Base-by-base conservation (phyloP, 805 yeast genomes). In the Candida tammaniensis region DNA sequence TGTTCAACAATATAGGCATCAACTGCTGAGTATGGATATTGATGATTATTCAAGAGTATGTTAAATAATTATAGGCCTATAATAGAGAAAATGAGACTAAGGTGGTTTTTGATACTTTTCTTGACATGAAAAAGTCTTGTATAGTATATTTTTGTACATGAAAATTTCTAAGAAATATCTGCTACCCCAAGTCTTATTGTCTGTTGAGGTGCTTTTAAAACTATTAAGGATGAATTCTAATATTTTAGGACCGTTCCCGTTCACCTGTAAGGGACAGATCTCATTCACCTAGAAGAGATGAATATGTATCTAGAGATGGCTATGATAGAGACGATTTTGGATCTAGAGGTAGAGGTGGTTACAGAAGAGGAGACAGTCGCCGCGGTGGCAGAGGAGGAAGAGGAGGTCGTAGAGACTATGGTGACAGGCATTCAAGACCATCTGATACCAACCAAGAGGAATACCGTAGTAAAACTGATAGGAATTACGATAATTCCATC, bases 401-500 rank as follows among this genome's bases (percentile, higher is more conserved):
- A 23, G 43, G 51, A 27, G 47, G 33, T 24, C 39, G 53, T 33
- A 47, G 60, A 36, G 57, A 52, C 31, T 51, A 43, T 37, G 41
- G 35, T 24, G 32, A 44, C 5, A 43, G 41, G 30, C 12, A 52
- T 7, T 18, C 40, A 5, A 31, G 29, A 12, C 18, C 24, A 8
- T 33, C 38, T 12, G 6, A 16, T 7, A 13, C 27, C 7, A 28
- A 39, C 14, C 49, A 52, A 22, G 62, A 52, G 16, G 59, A 51
- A 28, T 59, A 59, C 40, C 49, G 61, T 11, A 41, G 53, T 21
- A 59, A 61, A 36, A 52, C 60, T 13, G 69, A 63, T 18, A 72
- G 88, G 61, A 77, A 81, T 55, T 80, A 80, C 54, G 72, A 70
- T 30, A 80, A 81, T 52, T 79, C 86, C 39, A 66, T 83, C 27